Base-by-base conservation (phyloP, 768 basidiomycete species). In the Trametes cinnabarina region DNA sequence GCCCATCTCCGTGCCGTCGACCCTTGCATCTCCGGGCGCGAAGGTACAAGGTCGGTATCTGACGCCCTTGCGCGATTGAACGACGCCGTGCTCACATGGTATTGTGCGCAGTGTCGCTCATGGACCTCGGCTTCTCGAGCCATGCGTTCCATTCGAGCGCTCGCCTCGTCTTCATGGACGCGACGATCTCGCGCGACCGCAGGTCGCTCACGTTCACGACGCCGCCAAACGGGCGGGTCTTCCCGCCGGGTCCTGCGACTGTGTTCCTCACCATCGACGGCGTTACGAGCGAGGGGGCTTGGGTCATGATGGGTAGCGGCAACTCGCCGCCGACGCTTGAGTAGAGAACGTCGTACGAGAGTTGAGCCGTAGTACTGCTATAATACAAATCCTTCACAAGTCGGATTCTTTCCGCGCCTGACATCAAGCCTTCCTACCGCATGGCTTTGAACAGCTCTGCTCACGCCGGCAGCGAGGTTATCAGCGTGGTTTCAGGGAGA, bases 231-330 rank as follows among this genome's bases (percentile, higher is more conserved):
- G 77, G 77, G 1, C 74, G 73, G 42, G 68, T 92, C 17, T 92
- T 90, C 61, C 88, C 92, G 11, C 91, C 91, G 47, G 91, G 91
- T 4, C 90, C 92, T 1, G 91, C 81, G 12, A 92, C 85, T 81
- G 59, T 93, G 12, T 87, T 81, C 65, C 64, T 91, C 20, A 73
- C 91, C 26, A 79, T 79, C 4, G 74, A 84, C 55, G 87, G 78
- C 22, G 72, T 88, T 6, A 85, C 90, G 1, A 89, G 88, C 63
- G 72, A 73, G 46, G 88, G 84, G 2, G 70, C 74, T 58, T 82
- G 81, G 68, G 72, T 89, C 2, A 85, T 91, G 80, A 72, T 92
- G 30, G 91, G 91, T 4, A 77, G 80, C 62, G 90, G 90, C 14
- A 66, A 70, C 52, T 75, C 76, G 15, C 90, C 90, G 14, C 74